Evolutionary conservation across 495 filamentous ascomycete species (phyloP), one percentile per base, ranked within the genome.

Genomic region (Neurospora sp.): DNA sequence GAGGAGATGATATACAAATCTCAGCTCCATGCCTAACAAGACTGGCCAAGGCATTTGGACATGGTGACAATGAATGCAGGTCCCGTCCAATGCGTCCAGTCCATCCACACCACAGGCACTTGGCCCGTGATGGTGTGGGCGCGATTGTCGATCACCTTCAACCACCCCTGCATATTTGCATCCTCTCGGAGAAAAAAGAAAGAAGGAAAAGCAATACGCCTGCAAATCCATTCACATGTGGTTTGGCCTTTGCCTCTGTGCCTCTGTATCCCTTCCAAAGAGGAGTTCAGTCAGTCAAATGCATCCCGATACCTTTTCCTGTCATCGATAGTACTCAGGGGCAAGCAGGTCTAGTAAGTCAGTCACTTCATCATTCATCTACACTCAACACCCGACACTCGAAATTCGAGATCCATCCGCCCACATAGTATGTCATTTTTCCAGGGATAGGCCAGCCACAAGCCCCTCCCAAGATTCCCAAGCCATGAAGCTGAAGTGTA

Each of bases 1-100:
- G 69, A 70, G 31, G 16, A 68, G 59, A 38, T 70, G 69, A 46
- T 61, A 61, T 61, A 61, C 53, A 61, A 61, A 61, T 61, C 53
- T 35, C 53, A 61, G 53, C 14, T 61, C 27, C 53, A 61, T 61
- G 53, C 53, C 53, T 61, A 61, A 35, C 53, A 61, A 61, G 53
- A 20, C 44, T 20, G n/a, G 9, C 44, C 44, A 46, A 46, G 46
- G 48, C n/a, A 61, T 35, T 35, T 31, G 27, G 27, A 31, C 5
- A 31, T 16, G 53, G 53, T 31, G 53, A 61, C 53, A 61, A 61
- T 61, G 53, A 61, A 61, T 61, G 53, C 27, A 61, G 53, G 53
- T 61, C 27, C 53, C 27, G 7, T 61, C 27, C 41, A 44, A 14
- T 44, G 11, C 41, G 41, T 44, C 53, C 27, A 31, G n/a, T n/a